A percentile compares a stretch with the other conserved stretches of the same genome.
Conservation (phyloP, 2,329 filamentous ascomycete species). For the Dactylellina sp. region DNA sequence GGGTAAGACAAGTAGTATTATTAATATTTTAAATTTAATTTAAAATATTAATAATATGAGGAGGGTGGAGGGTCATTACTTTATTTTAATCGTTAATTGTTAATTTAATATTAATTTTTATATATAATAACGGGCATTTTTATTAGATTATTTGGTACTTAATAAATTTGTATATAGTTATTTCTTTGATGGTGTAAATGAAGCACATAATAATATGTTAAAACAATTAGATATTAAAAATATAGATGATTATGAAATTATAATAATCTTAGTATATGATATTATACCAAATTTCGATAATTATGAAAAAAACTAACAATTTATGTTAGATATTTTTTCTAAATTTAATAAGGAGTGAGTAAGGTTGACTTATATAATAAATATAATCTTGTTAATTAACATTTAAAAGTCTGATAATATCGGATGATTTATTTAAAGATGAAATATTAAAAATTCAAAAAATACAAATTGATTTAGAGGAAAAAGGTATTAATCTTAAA, state of each 20-base stretch:
- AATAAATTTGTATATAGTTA: slow-evolving; percentile 7
- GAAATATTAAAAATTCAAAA: neutral
- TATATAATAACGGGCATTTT: slow-evolving; percentile 30
- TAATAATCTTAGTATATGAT: too few relatives aligned
- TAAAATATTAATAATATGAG: slow-evolving; percentile 31
- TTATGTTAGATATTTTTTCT: slow-evolving; percentile 5
- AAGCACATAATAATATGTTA: slow-evolving; percentile 4
- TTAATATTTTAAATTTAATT: slow-evolving; percentile 13
- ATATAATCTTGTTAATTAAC: slow-evolving; percentile 6
- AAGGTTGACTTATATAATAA: neutral
- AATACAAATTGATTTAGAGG: neutral
- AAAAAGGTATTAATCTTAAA: too few relatives aligned
- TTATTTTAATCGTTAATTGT: slow-evolving; percentile 18
- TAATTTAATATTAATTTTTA: slow-evolving; percentile 11
- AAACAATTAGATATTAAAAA: slow-evolving; percentile 4
- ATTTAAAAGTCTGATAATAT: slow-evolving; percentile 17
- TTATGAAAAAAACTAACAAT: too few relatives aligned
- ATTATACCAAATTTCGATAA: too few relatives aligned
- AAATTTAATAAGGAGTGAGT: neutral
- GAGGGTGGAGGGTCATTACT: slow-evolving; percentile 26
- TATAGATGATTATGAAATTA: too few relatives aligned
- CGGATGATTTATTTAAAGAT: slow-evolving; percentile 1
- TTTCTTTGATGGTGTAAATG: slow-evolving; percentile 2
- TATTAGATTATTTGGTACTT: slow-evolving; percentile 30
- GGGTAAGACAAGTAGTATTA: slow-evolving; percentile 24